A percentile compares a stretch with the other conserved stretches of the same genome.
phyloP scores from a whole-genome alignment of 129 eudicot genomes.

The Flaveria linearis region DNA sequence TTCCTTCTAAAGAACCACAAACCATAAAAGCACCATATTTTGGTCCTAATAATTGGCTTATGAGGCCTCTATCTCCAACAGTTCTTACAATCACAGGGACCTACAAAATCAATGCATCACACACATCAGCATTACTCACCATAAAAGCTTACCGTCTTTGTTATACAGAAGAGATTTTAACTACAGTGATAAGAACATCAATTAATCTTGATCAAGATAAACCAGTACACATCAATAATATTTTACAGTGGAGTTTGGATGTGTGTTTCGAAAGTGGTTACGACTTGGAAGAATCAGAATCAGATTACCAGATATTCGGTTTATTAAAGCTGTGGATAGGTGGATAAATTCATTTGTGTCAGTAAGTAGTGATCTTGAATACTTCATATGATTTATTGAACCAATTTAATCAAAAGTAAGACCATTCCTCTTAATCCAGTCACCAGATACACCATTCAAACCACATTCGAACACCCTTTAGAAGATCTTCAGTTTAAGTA shows the following conservation, averaged over 20 bases:
- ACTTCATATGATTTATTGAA: neutral
- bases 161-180: no score
- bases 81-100: slow-evolving; percentile 73
- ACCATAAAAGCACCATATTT: slow-evolving; percentile 71
- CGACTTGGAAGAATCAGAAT: no score
- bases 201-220: neutral
- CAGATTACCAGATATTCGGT: neutral
- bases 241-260: no score
- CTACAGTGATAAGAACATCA: neutral
- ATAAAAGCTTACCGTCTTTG: neutral
- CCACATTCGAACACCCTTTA: neutral
- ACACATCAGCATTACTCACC: slow-evolving; percentile 14
- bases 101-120: slow-evolving; percentile 29
- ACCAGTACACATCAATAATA: neutral
- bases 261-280: neutral
- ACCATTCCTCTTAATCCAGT: neutral
- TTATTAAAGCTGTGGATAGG: neutral
- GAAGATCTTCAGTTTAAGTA: no score
- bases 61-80: slow-evolving; percentile 82
- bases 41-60: slow-evolving; percentile 74
- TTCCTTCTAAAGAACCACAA: slow-evolving; percentile 54
- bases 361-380: neutral
- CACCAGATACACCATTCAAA: neutral
- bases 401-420: neutral
- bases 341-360: neutral